These are phyloP conservation scores for Geranium rotundifolium DNA, from an alignment of 345 rosid species.

Conservation along the genomic window DNA sequence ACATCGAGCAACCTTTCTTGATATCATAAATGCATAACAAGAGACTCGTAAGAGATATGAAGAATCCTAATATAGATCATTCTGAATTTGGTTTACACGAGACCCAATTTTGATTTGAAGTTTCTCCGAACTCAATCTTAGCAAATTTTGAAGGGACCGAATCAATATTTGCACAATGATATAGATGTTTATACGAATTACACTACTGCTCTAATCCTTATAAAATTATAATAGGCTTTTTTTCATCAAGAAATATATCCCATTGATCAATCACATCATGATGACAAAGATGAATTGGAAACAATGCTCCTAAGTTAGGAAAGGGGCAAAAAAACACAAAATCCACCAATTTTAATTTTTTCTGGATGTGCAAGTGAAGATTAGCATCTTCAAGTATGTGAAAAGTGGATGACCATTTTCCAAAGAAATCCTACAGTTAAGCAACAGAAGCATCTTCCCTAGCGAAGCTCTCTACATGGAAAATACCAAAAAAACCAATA, in stretches of 20 bases:
- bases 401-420: too few relatives aligned
- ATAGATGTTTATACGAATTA: neutral
- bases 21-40: neutral
- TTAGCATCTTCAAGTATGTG: too few relatives aligned
- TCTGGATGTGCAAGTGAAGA: neutral
- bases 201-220: neutral
- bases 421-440: neutral
- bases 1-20: neutral
- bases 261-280: neutral
- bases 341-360: too few relatives aligned
- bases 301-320: neutral
- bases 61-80: neutral
- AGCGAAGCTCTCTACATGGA: neutral
- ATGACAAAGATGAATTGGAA: neutral
- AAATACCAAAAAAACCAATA: too few relatives aligned
- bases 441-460: neutral
- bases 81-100: neutral
- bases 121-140: neutral
- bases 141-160: neutral
- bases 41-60: neutral
- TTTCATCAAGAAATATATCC: neutral
- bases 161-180: neutral
- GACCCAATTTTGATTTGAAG: neutral
- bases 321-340: neutral
- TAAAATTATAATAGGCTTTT: neutral